phyloP scores from a whole-genome alignment of 2,329 filamentous ascomycete species.

The Fulvia fulva region DNA sequence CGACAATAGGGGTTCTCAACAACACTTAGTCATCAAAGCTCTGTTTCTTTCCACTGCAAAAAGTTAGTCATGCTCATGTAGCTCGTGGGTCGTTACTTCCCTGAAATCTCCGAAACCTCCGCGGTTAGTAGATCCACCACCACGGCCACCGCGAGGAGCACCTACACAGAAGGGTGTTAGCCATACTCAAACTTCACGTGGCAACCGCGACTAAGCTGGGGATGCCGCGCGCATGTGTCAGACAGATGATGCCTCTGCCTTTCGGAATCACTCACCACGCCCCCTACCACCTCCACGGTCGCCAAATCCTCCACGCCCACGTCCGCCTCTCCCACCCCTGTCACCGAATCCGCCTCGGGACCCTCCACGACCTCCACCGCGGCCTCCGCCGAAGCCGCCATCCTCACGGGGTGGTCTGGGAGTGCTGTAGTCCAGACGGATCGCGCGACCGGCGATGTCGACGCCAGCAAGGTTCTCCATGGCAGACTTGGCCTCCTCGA shows the following conservation, averaged over 20 bases:
- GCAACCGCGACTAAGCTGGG: too few species aligned
- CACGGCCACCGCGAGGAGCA: conserved; percentile 50
- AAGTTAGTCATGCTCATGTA: too few species aligned
- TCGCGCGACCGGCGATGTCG: conserved; percentile 66
- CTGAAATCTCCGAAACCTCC: too few species aligned
- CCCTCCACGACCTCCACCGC: conserved; percentile 40
- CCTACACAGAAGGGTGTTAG: too few species aligned
- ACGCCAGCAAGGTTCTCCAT: conserved; percentile 67
- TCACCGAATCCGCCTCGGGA: conserved; percentile 33
- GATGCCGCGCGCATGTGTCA: too few species aligned
- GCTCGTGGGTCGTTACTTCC: too few species aligned
- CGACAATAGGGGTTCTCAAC: not conserved
- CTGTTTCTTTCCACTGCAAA: conserved; percentile 76
- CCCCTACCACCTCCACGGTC: conserved; percentile 48
- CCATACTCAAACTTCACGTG: too few species aligned
- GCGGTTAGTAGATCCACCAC: conserved; percentile 41
- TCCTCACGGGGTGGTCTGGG: conserved; percentile 52
- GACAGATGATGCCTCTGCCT: too few species aligned
- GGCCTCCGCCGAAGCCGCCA: conserved; percentile 44
- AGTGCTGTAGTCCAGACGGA: conserved; percentile 79
- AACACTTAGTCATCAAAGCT: conserved; percentile 49
- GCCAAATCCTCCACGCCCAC: conserved; percentile 48
- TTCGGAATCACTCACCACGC: too few species aligned
- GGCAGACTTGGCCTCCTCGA: conserved; percentile 78
- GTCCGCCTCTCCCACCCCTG: conserved; percentile 40